Conservation (phyloP, 768 basidiomycete genomes). For the Boletus edulis region DNA sequence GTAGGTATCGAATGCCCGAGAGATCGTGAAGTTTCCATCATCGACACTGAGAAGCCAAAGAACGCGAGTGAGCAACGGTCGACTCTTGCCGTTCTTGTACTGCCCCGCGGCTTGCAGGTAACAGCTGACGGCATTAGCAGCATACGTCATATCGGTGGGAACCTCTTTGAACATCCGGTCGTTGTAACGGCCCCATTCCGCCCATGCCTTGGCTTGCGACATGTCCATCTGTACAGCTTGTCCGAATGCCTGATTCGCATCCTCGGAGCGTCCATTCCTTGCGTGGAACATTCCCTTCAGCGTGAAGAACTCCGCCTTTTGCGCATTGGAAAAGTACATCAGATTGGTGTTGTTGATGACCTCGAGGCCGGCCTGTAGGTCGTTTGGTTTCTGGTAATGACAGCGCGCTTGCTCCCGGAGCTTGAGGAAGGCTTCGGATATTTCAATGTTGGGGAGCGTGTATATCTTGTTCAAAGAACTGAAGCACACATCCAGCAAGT, state of each 20-base stretch:
- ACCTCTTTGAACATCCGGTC: conserved; percentile 91
- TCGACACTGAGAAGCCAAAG: conserved; percentile 97
- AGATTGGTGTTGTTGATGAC: conserved; percentile 99
- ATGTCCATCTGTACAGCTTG: conserved; percentile 97
- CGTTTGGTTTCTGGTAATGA: conserved; percentile 93
- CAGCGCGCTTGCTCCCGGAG: conserved; percentile 97
- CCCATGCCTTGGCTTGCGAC: conserved; percentile 94
- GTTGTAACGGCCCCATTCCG: conserved; percentile 94
- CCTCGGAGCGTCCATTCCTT: conserved; percentile 78
- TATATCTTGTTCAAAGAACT: conserved; percentile 96
- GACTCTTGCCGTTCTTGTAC: conserved; percentile 91
- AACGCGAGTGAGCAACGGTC: conserved; percentile 86
- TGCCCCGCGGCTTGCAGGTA: conserved; percentile 96
- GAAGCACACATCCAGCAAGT: conserved; percentile 94
- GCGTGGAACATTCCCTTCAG: conserved; percentile 99
- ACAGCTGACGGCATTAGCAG: conserved; percentile 92
- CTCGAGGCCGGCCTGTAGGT: conserved; percentile 91
- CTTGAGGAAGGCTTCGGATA: conserved; percentile 98
- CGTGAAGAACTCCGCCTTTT: conserved; percentile 99
- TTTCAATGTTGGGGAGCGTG: conserved; percentile 98
- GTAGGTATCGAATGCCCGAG: conserved; percentile 87
- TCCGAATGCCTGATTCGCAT: conserved; percentile 88
- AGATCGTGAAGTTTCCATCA: conserved; percentile 67
- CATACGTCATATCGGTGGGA: conserved; percentile 68
- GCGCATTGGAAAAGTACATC: conserved; percentile 91